A percentile compares a stretch with the other conserved stretches of the same genome.
phyloP scores from a whole-genome alignment of 78 protist genomes.

The Neovahlkampfia damariscottae region DNA sequence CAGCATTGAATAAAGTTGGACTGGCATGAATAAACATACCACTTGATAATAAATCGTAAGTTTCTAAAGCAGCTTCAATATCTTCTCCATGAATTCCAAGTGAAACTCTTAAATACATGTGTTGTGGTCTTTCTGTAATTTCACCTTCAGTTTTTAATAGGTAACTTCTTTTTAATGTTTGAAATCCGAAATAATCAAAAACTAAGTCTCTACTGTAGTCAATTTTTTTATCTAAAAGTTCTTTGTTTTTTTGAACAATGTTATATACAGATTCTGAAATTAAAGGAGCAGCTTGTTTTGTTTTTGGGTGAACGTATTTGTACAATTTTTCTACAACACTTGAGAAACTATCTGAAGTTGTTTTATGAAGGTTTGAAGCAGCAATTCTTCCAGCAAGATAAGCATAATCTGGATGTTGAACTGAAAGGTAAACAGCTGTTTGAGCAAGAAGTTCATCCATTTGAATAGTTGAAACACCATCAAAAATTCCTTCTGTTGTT shows the following conservation, averaged over 20 bases:
- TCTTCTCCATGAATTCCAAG: constrained; percentile 82
- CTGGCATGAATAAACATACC: constrained; percentile 88
- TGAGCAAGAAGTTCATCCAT: constrained; percentile 90
- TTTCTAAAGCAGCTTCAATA: constrained; percentile 61
- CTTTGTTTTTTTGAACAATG: constrained; percentile 42
- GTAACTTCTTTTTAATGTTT: constrained; percentile 80
- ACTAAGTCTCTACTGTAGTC: constrained; percentile 76
- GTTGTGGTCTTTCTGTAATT: constrained; percentile 94
- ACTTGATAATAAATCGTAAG: constrained; percentile 67
- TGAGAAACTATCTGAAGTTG: constrained; percentile 47
- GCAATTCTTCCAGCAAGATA: constrained; percentile 91
- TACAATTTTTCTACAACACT: constrained; percentile 43
- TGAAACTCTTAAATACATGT: constrained; percentile 94
- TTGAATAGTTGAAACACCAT: constrained; percentile 68
- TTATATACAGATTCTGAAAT: constrained; percentile 58
- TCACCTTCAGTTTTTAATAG: constrained; percentile 37
- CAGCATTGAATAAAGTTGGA: constrained; percentile 95
- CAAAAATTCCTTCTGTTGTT: constrained; percentile 58
- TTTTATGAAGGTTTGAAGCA: constrained; percentile 85
- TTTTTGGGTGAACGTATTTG: constrained; percentile 52
- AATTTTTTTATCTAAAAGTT: constrained; percentile 50
- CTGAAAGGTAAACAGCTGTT: constrained; percentile 80
- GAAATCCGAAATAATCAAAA: constrained; percentile 92
- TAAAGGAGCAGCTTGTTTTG: constrained; percentile 58
- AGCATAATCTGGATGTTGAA: constrained; percentile 91